These are phyloP conservation scores for Pseudopyricularia javanii DNA, from an alignment of 2,329 filamentous ascomycete species.

Conservation along the genomic window DNA sequence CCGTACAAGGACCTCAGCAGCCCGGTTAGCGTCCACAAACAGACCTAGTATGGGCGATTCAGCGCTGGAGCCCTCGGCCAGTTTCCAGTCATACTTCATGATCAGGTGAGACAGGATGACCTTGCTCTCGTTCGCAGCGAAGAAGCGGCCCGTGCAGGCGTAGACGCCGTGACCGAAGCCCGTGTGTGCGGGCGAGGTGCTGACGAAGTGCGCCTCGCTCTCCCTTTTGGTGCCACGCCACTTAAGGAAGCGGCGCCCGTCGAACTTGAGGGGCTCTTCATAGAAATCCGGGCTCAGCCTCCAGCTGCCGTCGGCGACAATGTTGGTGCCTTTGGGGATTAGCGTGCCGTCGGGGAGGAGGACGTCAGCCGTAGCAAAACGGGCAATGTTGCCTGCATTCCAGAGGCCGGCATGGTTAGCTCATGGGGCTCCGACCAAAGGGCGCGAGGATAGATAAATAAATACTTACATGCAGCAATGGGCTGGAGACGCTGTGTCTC, in stretches of 20 bases:
- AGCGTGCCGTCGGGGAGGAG: slow-evolving; percentile 11
- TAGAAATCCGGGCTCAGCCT: slow-evolving; percentile 13
- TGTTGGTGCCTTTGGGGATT: slow-evolving; percentile 11
- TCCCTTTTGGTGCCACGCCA: slow-evolving; percentile 13
- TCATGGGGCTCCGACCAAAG: not conserved
- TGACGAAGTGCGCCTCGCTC: slow-evolving; percentile 13
- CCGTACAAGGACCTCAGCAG: not conserved
- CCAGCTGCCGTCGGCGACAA: slow-evolving; percentile 8
- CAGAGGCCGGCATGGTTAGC: not conserved
- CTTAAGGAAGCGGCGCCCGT: slow-evolving; percentile 15
- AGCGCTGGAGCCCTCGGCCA: slow-evolving; percentile 1
- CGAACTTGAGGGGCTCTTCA: slow-evolving; percentile 12
- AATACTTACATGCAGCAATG: slow-evolving; percentile 4
- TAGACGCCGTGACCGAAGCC: slow-evolving; percentile 3
- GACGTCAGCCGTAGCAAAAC: slow-evolving; percentile 7
- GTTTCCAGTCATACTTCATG: slow-evolving; percentile 2
- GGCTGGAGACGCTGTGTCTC: slow-evolving; percentile 19
- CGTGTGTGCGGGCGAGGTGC: not conserved
- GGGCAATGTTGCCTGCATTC: slow-evolving; percentile 6
- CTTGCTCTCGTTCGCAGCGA: slow-evolving; percentile 1
- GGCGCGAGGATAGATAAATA: too few relatives aligned
- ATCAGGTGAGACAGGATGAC: slow-evolving; percentile 2
- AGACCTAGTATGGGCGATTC: not conserved
- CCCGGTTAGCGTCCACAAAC: not conserved
- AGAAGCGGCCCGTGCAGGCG: slow-evolving; percentile 3